Conservation (phyloP, 140 eudicot genomes). For the Bidens hawaiensis region DNA sequence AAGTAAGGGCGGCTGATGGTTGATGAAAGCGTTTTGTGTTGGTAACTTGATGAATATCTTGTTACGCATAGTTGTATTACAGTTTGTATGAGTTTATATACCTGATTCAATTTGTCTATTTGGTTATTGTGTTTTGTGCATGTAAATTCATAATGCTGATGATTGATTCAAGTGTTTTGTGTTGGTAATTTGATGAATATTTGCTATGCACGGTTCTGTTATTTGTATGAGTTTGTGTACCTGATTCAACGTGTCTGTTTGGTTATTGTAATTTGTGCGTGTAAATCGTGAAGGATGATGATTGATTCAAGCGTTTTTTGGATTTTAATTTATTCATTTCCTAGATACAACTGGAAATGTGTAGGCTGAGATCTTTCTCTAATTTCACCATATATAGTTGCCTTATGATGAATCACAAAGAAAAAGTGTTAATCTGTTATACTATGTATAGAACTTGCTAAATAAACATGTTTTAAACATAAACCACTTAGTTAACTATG, state of each 20-base stretch:
- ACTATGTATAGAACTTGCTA: background rate
- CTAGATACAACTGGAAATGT: background rate
- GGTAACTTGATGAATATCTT: background rate
- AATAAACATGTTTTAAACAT: background rate
- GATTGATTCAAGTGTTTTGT: too few species aligned
- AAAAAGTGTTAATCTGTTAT: background rate
- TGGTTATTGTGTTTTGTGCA: background rate
- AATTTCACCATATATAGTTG: background rate
- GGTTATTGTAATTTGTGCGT: background rate
- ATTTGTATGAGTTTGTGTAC: background rate
- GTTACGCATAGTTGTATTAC: too few species aligned
- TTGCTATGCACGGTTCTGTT: too few species aligned
- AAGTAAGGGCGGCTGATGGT: background rate
- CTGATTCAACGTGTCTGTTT: background rate
- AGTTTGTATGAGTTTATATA: background rate
- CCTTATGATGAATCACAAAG: background rate
- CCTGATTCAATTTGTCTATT: background rate
- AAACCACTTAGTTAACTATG: background rate
- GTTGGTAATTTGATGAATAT: background rate
- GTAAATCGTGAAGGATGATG: background rate
- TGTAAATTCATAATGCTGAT: background rate
- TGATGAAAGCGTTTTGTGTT: too few species aligned
- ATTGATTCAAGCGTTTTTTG: background rate
- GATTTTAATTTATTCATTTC: background rate
- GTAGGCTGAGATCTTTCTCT: conserved; percentile 5